Conservation (phyloP, 2,329 filamentous ascomycete genomes). For the Verticillium dahliae region DNA sequence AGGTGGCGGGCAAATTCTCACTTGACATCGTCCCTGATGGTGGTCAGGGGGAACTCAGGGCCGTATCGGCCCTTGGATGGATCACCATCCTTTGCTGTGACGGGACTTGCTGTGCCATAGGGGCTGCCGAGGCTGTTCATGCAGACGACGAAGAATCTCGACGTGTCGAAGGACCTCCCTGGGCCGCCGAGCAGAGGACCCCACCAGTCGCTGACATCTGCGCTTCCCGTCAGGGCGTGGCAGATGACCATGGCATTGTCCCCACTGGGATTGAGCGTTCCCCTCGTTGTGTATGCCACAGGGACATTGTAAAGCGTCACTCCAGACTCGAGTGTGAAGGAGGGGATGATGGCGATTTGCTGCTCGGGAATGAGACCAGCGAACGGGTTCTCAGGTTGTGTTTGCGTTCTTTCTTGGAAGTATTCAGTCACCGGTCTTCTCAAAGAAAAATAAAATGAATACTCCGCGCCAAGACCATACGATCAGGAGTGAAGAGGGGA, state of each 20-base stretch:
- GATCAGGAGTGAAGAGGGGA: neutral
- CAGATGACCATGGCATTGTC: constrained; percentile 73
- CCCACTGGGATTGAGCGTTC: constrained; percentile 49
- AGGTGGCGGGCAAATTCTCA: constrained; percentile 34
- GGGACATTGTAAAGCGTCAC: constrained; percentile 72
- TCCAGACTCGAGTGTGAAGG: constrained; percentile 89
- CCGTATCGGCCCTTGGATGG: constrained; percentile 71
- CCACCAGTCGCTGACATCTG: constrained; percentile 86
- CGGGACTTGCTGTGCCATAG: constrained; percentile 81
- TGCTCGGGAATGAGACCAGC: constrained; percentile 81
- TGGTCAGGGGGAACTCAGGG: constrained; percentile 92
- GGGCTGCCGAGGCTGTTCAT: constrained; percentile 82
- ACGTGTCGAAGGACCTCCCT: constrained; percentile 73
- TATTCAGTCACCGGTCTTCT: constrained; percentile 52
- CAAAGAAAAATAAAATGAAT: neutral
- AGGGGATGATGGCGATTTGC: constrained; percentile 76
- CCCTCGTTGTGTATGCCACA: constrained; percentile 61
- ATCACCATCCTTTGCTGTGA: constrained; percentile 82
- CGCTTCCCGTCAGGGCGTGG: constrained; percentile 78
- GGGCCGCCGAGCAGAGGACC: constrained; percentile 72
- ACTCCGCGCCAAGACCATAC: constrained; percentile 2
- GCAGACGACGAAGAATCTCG: constrained; percentile 78
- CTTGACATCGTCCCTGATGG: constrained; percentile 92
- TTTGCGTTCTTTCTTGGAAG: constrained; percentile 55
- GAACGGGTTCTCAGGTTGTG: constrained; percentile 89